Evolutionary conservation across 2,329 filamentous ascomycete genomes (phyloP).

Genomic region (Cladophialophora psammophila): DNA sequence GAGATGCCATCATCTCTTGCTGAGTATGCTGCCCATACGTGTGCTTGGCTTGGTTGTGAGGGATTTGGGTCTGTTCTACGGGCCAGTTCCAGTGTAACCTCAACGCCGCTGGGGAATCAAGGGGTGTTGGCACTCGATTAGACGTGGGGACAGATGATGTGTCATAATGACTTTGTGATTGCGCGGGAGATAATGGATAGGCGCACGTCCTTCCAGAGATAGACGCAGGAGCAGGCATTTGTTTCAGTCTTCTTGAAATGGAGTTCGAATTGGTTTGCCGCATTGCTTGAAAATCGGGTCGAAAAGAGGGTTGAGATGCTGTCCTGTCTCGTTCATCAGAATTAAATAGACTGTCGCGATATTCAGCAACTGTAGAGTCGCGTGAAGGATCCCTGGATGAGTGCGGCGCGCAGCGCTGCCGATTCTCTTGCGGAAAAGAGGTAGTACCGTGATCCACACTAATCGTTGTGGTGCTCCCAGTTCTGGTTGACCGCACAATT

Average conservation of each 20-base stretch:
- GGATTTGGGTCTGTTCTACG: background rate
- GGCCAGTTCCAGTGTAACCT: background rate
- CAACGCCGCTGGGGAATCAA: background rate
- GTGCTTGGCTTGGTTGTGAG: background rate
- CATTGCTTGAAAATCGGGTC: background rate
- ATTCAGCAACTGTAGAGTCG: background rate
- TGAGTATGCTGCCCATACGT: background rate
- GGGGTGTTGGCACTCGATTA: background rate
- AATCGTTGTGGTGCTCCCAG: background rate
- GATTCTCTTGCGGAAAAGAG: background rate
- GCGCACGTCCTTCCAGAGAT: background rate
- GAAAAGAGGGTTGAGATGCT: background rate
- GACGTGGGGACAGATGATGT: background rate
- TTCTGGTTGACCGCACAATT: background rate
- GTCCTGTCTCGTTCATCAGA: background rate
- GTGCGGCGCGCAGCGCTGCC: background rate
- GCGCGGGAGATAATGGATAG: background rate
- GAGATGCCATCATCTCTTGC: background rate
- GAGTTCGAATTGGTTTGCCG: background rate
- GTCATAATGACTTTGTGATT: background rate
- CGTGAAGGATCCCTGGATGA: background rate
- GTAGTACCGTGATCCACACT: background rate
- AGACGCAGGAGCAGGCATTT: background rate
- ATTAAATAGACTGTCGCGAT: background rate
- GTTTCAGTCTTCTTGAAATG: background rate